Evolutionary conservation across 768 basidiomycete species (phyloP).

Genomic region (Neoboletus brunneissimus): DNA sequence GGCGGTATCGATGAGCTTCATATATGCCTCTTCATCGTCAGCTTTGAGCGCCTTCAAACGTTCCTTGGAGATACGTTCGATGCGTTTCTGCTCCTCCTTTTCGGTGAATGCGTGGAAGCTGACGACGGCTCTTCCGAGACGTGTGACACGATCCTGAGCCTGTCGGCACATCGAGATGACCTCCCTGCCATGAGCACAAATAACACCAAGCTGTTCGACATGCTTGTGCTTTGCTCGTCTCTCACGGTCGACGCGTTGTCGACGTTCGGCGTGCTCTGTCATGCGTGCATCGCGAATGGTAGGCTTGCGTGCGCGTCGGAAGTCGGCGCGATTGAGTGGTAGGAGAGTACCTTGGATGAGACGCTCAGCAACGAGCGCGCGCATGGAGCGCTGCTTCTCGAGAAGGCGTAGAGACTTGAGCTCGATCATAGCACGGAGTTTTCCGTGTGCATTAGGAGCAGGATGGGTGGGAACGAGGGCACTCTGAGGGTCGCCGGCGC

Average conservation of each 20-base stretch:
- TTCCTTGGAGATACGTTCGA: constrained; percentile 94
- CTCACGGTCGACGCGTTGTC: constrained; percentile 90
- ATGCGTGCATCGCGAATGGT: constrained; percentile 84
- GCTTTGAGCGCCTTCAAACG: constrained; percentile 96
- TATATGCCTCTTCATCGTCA: constrained; percentile 99
- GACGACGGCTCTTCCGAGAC: constrained; percentile 75
- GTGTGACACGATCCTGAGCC: constrained; percentile 55
- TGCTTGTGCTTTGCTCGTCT: constrained; percentile 95
- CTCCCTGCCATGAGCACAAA: constrained; percentile 79
- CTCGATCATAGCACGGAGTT: constrained; percentile 88
- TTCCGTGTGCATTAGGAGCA: constrained; percentile 67
- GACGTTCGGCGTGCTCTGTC: constrained; percentile 87
- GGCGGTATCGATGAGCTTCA: constrained; percentile 97
- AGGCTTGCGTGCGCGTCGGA: constrained; percentile 83
- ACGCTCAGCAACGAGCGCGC: constrained; percentile 82
- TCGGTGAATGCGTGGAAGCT: constrained; percentile 88
- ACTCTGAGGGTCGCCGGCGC: constrained; percentile 28
- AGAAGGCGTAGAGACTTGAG: constrained; percentile 85
- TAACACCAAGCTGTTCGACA: constrained; percentile 86
- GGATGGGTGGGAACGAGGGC: constrained; percentile 39
- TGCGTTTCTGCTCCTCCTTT: constrained; percentile 96
- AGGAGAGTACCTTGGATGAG: constrained; percentile 86
- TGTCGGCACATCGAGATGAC: constrained; percentile 66
- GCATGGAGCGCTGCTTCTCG: constrained; percentile 86
- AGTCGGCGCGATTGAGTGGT: constrained; percentile 88